Percentiles rank a stretch among this genome's conserved stretches.
Evolutionary conservation across 2,329 filamentous ascomycete genomes (phyloP).

Genomic region (Calonectria crousiana): DNA sequence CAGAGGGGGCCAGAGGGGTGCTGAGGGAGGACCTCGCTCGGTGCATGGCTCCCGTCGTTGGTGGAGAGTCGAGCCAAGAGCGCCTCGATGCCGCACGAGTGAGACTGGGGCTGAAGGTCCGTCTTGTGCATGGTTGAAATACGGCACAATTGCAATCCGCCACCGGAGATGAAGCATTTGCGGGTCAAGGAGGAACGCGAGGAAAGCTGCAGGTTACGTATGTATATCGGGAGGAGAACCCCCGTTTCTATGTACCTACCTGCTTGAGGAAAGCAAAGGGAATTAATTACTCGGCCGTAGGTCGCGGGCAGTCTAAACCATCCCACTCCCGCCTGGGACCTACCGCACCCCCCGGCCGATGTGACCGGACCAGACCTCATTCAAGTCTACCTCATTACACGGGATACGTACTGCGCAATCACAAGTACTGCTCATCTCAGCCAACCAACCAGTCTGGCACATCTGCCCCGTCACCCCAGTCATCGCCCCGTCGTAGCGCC

Average conservation of each 20-base stretch:
- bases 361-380: constrained; percentile 3
- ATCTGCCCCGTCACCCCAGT: constrained; percentile 30
- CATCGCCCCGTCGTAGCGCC: constrained; percentile 35
- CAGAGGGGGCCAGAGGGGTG: background rate
- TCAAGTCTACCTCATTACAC: constrained; percentile 9
- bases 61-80: constrained; percentile 1
- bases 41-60: constrained; percentile 17
- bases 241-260: background rate
- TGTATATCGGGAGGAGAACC: background rate
- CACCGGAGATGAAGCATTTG: background rate
- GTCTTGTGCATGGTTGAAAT: constrained; percentile 5
- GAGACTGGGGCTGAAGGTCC: constrained; percentile 9
- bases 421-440: constrained; percentile 13
- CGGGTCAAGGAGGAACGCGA: background rate
- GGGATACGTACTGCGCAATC: background rate
- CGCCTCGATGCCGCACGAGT: constrained; percentile 10
- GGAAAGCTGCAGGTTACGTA: background rate
- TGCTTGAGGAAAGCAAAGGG: background rate
- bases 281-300: background rate
- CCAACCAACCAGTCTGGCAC: constrained; percentile 13
- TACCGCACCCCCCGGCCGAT: constrained; percentile 1
- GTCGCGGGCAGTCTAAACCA: background rate
- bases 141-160: constrained; percentile 6
- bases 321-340: constrained; percentile 5
- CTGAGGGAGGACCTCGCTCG: constrained; percentile 10